Base-by-base conservation (phyloP, 2,329 filamentous ascomycete genomes). In the Neoarthrinium moseri region DNA sequence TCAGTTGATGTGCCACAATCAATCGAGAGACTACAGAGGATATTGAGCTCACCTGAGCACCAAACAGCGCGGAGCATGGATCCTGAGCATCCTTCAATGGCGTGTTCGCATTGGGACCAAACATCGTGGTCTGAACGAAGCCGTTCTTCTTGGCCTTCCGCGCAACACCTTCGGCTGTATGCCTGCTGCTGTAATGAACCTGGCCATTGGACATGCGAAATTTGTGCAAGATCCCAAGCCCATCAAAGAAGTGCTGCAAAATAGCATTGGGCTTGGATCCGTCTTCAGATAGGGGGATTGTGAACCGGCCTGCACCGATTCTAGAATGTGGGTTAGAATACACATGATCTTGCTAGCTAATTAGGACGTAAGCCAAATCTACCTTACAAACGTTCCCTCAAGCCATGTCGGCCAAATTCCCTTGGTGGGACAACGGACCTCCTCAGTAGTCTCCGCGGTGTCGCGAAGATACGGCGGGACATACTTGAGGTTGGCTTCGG, bases 191-290 rank as follows among this genome's bases (percentile, higher is more conserved):
- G 38, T 52, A 52, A 22, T 47, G 24, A 8, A 52, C 45, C 10
- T 20, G n/a, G n/a, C 47, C 45, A 5, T 49, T 18, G 2, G 23
- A 8, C 41, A 52, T 50, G 8, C 44, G 47, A 17, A 52, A 52
- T 22, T 52, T 50, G 35, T 52, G 47, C 11, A 52, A 42, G 40
- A 52, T 50, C 1, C 32, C 50, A 15, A 52, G 44, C n/a, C 50
- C 47, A 33, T 52, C 50, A 20, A 52, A 52, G 27, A 52, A 50
- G 29, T 52, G 50, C 45, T 52, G 50, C 6, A 52, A 34, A 5
- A 52, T 45, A 5, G 50, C 50, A 10, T 47, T 52, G 11, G 50
- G 50, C 47, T 46, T 52, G n/a, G 50, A 52, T 3, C 41, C 45
- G 27, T 52, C 50, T 12, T 52, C 50, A 11, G 47, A 48, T 4